These are phyloP conservation scores for Lactarius vividus DNA, from an alignment of 768 basidiomycete genomes.

Conservation along the genomic window DNA sequence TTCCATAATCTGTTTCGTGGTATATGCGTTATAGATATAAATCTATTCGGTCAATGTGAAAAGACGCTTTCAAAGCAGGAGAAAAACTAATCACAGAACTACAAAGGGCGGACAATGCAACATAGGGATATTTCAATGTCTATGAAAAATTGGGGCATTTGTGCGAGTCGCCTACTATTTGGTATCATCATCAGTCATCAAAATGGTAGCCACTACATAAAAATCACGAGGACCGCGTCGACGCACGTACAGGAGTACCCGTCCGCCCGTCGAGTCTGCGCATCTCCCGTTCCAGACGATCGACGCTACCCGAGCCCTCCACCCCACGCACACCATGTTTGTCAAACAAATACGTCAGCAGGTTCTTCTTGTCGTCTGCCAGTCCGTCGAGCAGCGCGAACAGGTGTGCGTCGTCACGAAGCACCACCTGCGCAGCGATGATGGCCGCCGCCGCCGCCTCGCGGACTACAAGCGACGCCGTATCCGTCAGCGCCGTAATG, in stretches of 20 bases:
- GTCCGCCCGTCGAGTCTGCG: slow-evolving; percentile 74
- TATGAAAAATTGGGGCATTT: neutral
- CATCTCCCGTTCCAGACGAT: slow-evolving; percentile 78
- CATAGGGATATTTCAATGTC: neutral
- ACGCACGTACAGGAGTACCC: slow-evolving; percentile 56
- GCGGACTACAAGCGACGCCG: slow-evolving; percentile 70
- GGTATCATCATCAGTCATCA: slow-evolving; percentile 3
- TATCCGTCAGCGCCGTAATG: slow-evolving; percentile 71
- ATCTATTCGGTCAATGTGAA: neutral
- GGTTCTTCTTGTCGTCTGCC: slow-evolving; percentile 88
- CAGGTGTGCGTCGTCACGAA: slow-evolving; percentile 79
- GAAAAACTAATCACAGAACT: slow-evolving; percentile 9
- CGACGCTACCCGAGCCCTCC: slow-evolving; percentile 40
- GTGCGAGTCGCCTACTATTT: neutral
- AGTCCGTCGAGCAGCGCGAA: slow-evolving; percentile 79
- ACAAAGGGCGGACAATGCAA: slow-evolving; percentile 5
- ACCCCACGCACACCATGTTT: slow-evolving; percentile 71
- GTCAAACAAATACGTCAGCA: slow-evolving; percentile 85
- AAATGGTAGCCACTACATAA: too few relatives aligned
- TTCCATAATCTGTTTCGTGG: neutral
- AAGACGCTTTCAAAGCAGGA: slow-evolving; percentile 2
- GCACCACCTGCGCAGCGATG: slow-evolving; percentile 78
- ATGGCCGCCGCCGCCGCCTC: slow-evolving; percentile 81
- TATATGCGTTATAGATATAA: neutral
- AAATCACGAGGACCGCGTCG: slow-evolving; percentile 11